Percentiles rank a stretch among this genome's conserved stretches.
phyloP scores from a whole-genome alignment of 305 asterid genomes.

The Solanum chacoense region DNA sequence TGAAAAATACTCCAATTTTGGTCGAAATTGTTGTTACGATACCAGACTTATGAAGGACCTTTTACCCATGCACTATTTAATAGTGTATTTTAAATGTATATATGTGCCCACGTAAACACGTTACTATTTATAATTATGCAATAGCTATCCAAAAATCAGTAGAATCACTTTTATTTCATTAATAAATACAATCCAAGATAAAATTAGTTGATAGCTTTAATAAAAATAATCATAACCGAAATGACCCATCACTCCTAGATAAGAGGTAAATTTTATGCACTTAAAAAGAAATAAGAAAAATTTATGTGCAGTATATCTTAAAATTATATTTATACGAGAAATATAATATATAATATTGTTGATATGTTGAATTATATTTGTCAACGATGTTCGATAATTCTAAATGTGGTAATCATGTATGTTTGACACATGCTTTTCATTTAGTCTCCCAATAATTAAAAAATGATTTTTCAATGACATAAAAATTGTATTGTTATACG shows the following conservation, averaged over 20 bases:
- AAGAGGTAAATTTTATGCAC: neutral
- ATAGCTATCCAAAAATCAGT: neutral
- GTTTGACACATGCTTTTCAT: neutral
- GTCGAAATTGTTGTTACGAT: no score
- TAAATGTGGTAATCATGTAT: neutral
- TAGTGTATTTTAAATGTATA: no score
- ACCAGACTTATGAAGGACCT: no score
- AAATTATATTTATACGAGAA: neutral
- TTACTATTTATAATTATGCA: neutral
- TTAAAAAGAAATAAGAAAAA: neutral
- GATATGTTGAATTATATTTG: neutral
- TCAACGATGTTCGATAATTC: no score
- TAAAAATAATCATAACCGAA: neutral
- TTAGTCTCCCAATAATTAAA: neutral
- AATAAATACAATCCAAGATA: neutral
- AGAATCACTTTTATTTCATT: neutral
- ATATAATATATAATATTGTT: neutral
- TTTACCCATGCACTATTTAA: no score
- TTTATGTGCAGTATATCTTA: neutral
- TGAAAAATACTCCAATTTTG: no score
- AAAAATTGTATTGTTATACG: no score
- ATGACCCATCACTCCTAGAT: neutral
- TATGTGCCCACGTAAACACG: no score
- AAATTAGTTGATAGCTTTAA: neutral
- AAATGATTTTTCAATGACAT: no score